phyloP scores from a whole-genome alignment of 2,329 filamentous ascomycete genomes.

The Penicillium thymicola region DNA sequence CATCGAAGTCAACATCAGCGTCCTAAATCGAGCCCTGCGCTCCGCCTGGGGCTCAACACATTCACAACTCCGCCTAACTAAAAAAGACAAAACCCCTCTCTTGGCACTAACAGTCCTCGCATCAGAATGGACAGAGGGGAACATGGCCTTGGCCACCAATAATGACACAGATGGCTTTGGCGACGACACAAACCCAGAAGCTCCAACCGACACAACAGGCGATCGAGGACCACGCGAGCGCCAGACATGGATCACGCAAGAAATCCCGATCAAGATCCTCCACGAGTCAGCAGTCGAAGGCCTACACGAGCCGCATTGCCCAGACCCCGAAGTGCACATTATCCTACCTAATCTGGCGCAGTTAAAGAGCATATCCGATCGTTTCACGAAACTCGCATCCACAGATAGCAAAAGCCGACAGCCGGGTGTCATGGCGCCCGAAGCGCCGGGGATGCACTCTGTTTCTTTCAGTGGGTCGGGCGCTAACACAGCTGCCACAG shows the following conservation, averaged over 20 bases:
- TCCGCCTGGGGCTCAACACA: slow-evolving; percentile 79
- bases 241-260: slow-evolving; percentile 90
- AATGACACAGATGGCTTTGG: slow-evolving; percentile 20
- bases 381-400: slow-evolving; percentile 81
- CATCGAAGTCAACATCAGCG: slow-evolving; percentile 85
- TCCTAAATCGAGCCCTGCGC: slow-evolving; percentile 84
- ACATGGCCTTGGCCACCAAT: slow-evolving; percentile 56
- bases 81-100: slow-evolving; percentile 82
- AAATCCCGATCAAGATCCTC: slow-evolving; percentile 91
- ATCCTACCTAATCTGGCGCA: slow-evolving; percentile 81
- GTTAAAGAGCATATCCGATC: slow-evolving; percentile 89
- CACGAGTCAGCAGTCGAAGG: slow-evolving; percentile 79
- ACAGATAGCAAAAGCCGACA: slow-evolving; percentile 27
- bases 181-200: slow-evolving; percentile 45
- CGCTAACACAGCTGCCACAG: slow-evolving; percentile 32
- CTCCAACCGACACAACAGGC: slow-evolving; percentile 33
- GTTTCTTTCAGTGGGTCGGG: background rate
- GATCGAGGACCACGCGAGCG: slow-evolving; percentile 62
- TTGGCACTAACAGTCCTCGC: slow-evolving; percentile 88
- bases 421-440: slow-evolving; percentile 14
- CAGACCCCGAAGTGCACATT: slow-evolving; percentile 92
- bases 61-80: slow-evolving; percentile 83
- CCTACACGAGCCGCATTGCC: slow-evolving; percentile 87
- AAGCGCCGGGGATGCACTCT: slow-evolving; percentile 28
- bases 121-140: slow-evolving; percentile 38